Percentiles rank a stretch among this genome's conserved stretches.
phyloP scores from a whole-genome alignment of 352 stramenopile genomes.

The Globisporangium parvum region DNA sequence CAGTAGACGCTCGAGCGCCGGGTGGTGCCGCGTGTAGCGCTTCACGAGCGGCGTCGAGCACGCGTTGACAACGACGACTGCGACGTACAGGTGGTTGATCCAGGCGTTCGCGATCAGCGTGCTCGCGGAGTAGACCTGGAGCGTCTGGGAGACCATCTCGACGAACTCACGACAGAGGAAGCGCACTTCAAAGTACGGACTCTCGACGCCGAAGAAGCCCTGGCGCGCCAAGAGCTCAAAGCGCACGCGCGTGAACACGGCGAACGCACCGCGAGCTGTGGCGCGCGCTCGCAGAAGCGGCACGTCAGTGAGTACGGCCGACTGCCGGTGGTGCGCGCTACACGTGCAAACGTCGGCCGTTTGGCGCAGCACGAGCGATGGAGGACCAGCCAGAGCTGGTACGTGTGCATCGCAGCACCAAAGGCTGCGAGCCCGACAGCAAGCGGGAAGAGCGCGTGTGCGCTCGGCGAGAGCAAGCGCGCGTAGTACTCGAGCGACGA shows the following conservation, averaged over 20 bases:
- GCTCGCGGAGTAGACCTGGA: constrained; percentile 16
- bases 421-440: not conserved
- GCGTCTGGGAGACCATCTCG: constrained; percentile 21
- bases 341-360: not conserved
- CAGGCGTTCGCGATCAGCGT: constrained; percentile 6
- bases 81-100: constrained; percentile 23
- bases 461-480: constrained; percentile 6
- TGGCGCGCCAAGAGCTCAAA: not conserved
- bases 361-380: constrained; percentile 3
- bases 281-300: not conserved
- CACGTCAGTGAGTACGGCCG: too few relatives aligned
- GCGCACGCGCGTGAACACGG: not conserved
- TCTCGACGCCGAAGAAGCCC: constrained; percentile 11
- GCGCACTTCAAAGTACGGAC: constrained; percentile 14
- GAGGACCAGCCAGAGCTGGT: constrained; percentile 7
- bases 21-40: constrained; percentile 13
- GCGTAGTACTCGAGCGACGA: constrained; percentile 15
- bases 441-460: not conserved
- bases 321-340: not conserved
- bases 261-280: not conserved
- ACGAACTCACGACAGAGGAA: constrained; percentile 15
- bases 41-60: constrained; percentile 21
- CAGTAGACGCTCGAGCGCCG: constrained; percentile 12
- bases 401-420: not conserved
- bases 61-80: constrained; percentile 14